phyloP scores from a whole-genome alignment of 2,329 filamentous ascomycete species.

The Botrytis hyacinthi region DNA sequence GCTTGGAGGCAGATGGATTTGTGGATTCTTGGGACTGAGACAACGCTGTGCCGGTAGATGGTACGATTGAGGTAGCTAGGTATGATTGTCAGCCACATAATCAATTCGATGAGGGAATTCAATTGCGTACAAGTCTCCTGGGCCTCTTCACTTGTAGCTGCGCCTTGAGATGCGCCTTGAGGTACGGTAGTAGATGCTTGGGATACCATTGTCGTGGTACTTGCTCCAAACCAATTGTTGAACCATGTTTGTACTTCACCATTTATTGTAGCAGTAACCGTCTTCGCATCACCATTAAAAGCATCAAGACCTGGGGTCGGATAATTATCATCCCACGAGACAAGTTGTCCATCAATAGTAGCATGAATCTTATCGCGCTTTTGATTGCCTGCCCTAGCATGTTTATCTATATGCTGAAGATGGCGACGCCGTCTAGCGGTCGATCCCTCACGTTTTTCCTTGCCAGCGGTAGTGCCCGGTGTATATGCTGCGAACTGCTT shows the following conservation, averaged over 20 bases:
- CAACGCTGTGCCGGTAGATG: background rate
- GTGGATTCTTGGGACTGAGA: background rate
- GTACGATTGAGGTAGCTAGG: background rate
- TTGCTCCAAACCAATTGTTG: slow-evolving; percentile 18
- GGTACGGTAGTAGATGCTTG: background rate
- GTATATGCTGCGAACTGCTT: slow-evolving; percentile 69
- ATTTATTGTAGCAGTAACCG: slow-evolving; percentile 17
- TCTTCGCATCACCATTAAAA: background rate
- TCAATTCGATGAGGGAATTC: background rate
- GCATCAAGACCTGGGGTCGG: slow-evolving; percentile 17
- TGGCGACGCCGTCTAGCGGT: slow-evolving; percentile 30
- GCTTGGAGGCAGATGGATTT: background rate
- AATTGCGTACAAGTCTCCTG: background rate
- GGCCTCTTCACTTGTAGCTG: background rate
- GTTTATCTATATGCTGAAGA: slow-evolving; percentile 38
- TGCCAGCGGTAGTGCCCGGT: slow-evolving; percentile 41
- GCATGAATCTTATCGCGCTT: slow-evolving; percentile 42
- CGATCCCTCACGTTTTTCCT: slow-evolving; percentile 40
- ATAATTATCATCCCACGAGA: slow-evolving; percentile 31
- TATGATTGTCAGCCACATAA: background rate
- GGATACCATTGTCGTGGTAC: background rate
- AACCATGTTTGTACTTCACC: slow-evolving; percentile 16
- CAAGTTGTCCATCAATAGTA: slow-evolving; percentile 31
- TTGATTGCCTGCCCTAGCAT: slow-evolving; percentile 31
- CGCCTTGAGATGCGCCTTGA: background rate